These are phyloP conservation scores for Hyaloscypha bicolor DNA, from an alignment of 495 filamentous ascomycete genomes.

Conservation along the genomic window DNA sequence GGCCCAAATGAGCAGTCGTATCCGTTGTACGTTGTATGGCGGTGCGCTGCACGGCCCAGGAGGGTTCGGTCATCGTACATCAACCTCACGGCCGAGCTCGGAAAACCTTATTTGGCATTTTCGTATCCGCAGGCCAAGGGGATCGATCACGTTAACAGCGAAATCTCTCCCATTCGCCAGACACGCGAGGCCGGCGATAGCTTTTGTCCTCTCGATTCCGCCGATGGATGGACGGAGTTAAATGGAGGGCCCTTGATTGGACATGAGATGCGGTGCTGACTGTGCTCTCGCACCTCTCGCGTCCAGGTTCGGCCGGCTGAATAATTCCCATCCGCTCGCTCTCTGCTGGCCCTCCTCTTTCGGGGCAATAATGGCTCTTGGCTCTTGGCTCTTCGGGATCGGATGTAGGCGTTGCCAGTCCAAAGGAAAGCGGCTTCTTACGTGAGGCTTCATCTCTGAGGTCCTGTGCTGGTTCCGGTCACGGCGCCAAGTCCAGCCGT, in stretches of 20 bases:
- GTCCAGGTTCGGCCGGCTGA: neutral
- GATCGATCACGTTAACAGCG: neutral
- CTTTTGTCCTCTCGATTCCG: neutral
- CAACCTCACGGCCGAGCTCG: neutral
- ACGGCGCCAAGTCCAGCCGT: neutral
- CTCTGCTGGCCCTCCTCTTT: neutral
- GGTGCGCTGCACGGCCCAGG: too few species aligned
- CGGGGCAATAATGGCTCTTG: neutral
- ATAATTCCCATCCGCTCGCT: neutral
- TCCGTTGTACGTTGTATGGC: too few species aligned
- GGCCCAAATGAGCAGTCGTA: too few species aligned
- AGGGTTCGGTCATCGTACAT: neutral
- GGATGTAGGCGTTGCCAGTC: neutral
- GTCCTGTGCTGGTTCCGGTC: neutral
- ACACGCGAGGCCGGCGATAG: neutral
- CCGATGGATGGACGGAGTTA: neutral
- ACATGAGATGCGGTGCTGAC: conserved; percentile 3
- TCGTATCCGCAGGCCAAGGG: neutral
- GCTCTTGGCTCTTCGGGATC: neutral
- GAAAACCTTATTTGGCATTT: neutral
- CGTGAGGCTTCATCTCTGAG: conserved; percentile 2
- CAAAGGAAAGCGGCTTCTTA: neutral
- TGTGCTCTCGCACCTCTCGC: neutral
- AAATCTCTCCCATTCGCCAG: neutral
- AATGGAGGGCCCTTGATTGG: neutral